Base-by-base conservation (phyloP, 2,329 filamentous ascomycete species). In the Pestalotiopsis fici region DNA sequence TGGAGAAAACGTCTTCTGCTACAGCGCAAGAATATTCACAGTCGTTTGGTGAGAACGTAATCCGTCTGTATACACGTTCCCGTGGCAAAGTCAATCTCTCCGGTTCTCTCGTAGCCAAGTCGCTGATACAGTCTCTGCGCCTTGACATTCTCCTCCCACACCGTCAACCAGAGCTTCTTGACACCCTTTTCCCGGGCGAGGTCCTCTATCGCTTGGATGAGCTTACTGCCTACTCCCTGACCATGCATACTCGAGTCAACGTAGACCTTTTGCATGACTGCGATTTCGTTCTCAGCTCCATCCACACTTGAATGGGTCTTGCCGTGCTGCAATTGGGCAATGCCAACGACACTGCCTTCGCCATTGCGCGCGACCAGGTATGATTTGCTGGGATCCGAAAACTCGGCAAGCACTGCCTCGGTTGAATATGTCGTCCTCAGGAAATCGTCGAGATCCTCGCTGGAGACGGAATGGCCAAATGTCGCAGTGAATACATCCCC, bases 261-360 rank as follows among this genome's bases (percentile, higher is more conserved):
- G 66, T 76, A 78, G 27, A 78, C 70, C 47, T 72, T 68, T 35
- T 75, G 69, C 9, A 78, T 69, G 57, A 76, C 72, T 12, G 74
- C 74, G 13, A 43, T 28, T 18, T 65, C 50, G 18, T 57, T 9
- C 4, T 50, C 54, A 13, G 66, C 4, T 0, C 72, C 73, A 2
- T 66, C 65, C 3, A 76, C 56, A 59, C 70, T 71, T 18, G 68
- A 60, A 25, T 73, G 70, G 9, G 71, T 69, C 43, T 69, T 27
- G 6, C 65, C 65, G 1, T 74, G 71, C 35, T 72, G 70, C 25
- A 77, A 73, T 67, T 76, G 74, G 37, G 74, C 74, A 39, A 76
- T 72, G 9, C 73, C 75, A 9, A 73, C 28, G 55, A 76, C 66
- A 6, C 50, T 39, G 5, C 72, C 71, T 4, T 61, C 28, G 4